Evolutionary conservation across 306 rosid species (phyloP), one percentile per base, ranked within the genome.

Genomic region (Neltuma alba): DNA sequence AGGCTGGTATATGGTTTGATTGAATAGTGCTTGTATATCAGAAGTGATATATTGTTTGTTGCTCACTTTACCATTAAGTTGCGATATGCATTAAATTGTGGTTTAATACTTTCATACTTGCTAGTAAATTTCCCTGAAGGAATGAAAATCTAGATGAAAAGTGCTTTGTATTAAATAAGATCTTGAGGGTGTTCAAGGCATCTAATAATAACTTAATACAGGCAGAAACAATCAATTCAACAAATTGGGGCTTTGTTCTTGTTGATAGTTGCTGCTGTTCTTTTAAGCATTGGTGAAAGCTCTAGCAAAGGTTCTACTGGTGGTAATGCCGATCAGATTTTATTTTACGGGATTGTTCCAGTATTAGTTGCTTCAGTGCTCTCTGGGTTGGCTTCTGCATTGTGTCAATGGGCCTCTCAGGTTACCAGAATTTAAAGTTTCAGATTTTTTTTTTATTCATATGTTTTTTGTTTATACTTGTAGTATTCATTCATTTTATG

Each of bases 371-470:
- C 96, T 42, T 96, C 99, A 47, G 88, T 96, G 61, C 99, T 95
- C 74, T 95, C 99, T 15, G 99, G 99, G 62, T 83, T 96, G 80
- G 98, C 99, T 77, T 95, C 99, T 79, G 68, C 98, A 60, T 82
- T 95, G 86, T 95, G 99, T 84, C 99, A 95, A 73, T 95, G 99
- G 99, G 98, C 98, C 78, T 95, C 98, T 72, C 99, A 95, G 99
- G 99, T 95, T 76, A 72, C 85, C 60, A 38, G 70, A 69, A 88
- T 28, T 83, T 38, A 61, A 18, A 27, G 77, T 77, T 79, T 65
- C 81, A 30, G 45, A 60, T 21, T 13, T 41, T n/a, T n/a, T n/a
- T n/a, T 31, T 30, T 62, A 21, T 54, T n/a, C 28, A 54, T 21
- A 54, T 54, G 8, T 16, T 41, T 21, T 70, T 54, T 79, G 12